Evolutionary conservation across 768 basidiomycete genomes (phyloP).

Genomic region (Tephrocybe sp.): DNA sequence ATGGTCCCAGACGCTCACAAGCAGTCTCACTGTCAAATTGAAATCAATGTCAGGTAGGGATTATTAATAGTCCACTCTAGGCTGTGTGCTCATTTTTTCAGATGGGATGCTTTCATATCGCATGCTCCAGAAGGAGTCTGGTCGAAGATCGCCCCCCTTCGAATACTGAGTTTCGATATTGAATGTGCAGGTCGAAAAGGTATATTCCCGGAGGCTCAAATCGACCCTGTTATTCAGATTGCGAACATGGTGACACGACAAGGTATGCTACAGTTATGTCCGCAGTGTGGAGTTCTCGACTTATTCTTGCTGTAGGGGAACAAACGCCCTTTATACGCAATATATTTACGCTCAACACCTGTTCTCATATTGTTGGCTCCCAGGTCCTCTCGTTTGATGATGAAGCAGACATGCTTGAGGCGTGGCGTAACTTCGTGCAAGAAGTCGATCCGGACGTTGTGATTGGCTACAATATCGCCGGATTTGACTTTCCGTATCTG

Average conservation of each 20-base stretch:
- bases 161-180: slow-evolving; percentile 97
- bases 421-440: slow-evolving; percentile 90
- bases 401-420: slow-evolving; percentile 69
- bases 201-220: slow-evolving; percentile 88
- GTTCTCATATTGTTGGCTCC: slow-evolving; percentile 95
- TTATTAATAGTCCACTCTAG: not conserved
- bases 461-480: slow-evolving; percentile 93
- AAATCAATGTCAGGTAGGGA: slow-evolving; percentile 70
- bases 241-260: slow-evolving; percentile 99
- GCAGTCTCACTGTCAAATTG: slow-evolving; percentile 85
- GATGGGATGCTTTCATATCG: slow-evolving; percentile 84
- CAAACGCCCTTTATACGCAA: slow-evolving; percentile 93
- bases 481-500: slow-evolving; percentile 96
- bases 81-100: slow-evolving; percentile 24
- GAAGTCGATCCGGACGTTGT: slow-evolving; percentile 93
- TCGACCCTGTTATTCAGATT: slow-evolving; percentile 97
- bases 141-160: slow-evolving; percentile 88
- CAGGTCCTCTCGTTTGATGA: slow-evolving; percentile 84
- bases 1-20: slow-evolving; percentile 55
- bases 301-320: slow-evolving; percentile 62
- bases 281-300: slow-evolving; percentile 5
- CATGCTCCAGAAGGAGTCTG: slow-evolving; percentile 90
- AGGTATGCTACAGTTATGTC: slow-evolving; percentile 46
- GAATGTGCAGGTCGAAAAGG: slow-evolving; percentile 98
- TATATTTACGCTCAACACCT: slow-evolving; percentile 92